Evolutionary conservation across 225 moss, liverwort and hornwort species (phyloP).

Genomic region (Pseudisothecium myosuroides): DNA sequence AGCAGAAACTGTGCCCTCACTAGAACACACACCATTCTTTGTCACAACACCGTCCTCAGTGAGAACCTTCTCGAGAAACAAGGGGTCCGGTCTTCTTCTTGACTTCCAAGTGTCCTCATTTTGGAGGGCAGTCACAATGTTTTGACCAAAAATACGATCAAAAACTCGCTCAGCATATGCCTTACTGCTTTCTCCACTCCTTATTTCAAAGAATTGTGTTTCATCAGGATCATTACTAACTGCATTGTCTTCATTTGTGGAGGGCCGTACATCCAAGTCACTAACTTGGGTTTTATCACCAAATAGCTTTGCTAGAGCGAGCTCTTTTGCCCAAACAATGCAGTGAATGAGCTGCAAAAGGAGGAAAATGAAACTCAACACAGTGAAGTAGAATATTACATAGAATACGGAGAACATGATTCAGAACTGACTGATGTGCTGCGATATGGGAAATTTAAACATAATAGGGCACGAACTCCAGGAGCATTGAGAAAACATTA

Average conservation of each 20-base stretch:
- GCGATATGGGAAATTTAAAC: background rate
- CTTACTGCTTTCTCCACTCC: slow-evolving; percentile 51
- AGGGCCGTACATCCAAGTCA: slow-evolving; percentile 71
- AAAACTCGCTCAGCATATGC: slow-evolving; percentile 72
- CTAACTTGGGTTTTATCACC: slow-evolving; percentile 82
- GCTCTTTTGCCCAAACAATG: slow-evolving; percentile 98
- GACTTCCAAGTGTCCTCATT: slow-evolving; percentile 99
- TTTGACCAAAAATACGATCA: slow-evolving; percentile 88
- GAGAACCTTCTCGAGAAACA: slow-evolving; percentile 69
- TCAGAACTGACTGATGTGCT: background rate
- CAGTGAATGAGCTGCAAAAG: slow-evolving; percentile 89
- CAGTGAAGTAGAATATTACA: background rate
- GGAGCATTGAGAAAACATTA: background rate
- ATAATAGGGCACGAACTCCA: background rate
- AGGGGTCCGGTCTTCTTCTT: slow-evolving; percentile 65
- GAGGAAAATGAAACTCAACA: background rate
- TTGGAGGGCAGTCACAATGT: slow-evolving; percentile 74
- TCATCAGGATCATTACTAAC: slow-evolving; percentile 61
- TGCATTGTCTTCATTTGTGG: slow-evolving; percentile 35
- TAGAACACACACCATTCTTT: slow-evolving; percentile 23
- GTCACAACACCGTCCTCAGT: slow-evolving; percentile 9
- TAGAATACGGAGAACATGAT: background rate
- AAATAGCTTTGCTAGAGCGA: slow-evolving; percentile 82
- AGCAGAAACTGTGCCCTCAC: slow-evolving; percentile 46
- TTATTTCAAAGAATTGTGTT: slow-evolving; percentile 63